Conservation (phyloP, 495 filamentous ascomycete species). For the Coniosporium apollinis region DNA sequence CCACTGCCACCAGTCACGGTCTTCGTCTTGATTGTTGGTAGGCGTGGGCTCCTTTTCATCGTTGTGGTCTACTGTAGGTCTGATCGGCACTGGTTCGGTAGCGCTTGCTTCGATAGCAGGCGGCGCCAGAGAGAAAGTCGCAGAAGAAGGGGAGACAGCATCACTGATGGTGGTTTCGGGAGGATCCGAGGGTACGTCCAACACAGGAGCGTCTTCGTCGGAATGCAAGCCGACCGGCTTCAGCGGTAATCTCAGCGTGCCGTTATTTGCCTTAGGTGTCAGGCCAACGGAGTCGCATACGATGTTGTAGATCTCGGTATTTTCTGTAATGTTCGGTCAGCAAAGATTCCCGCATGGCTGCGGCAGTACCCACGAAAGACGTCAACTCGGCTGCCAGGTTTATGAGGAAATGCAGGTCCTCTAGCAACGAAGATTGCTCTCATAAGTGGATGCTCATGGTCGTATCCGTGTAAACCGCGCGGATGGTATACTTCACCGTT, state of each 20-base stretch:
- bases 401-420: constrained; percentile 76
- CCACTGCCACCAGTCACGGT: constrained; percentile 1
- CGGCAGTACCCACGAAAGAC: constrained; percentile 54
- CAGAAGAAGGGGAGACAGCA: not conserved
- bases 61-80: not conserved
- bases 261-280: constrained; percentile 56
- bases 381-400: constrained; percentile 60
- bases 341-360: not conserved
- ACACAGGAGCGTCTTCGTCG: constrained; percentile 19
- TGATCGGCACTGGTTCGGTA: not conserved
- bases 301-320: constrained; percentile 89
- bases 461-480: constrained; percentile 73
- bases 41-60: not conserved
- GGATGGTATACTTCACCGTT: constrained; percentile 54
- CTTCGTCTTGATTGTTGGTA: too few species aligned
- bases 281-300: constrained; percentile 72
- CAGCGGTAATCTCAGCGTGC: constrained; percentile 68
- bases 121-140: not conserved
- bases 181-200: constrained; percentile 19
- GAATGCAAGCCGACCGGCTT: constrained; percentile 52
- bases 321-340: constrained; percentile 38
- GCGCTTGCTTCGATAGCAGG: not conserved
- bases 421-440: constrained; percentile 78
- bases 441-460: constrained; percentile 82
- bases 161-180: too few species aligned